Evolutionary conservation across 2,329 filamentous ascomycete species (phyloP).

Genomic region (Venturia aucupariae): DNA sequence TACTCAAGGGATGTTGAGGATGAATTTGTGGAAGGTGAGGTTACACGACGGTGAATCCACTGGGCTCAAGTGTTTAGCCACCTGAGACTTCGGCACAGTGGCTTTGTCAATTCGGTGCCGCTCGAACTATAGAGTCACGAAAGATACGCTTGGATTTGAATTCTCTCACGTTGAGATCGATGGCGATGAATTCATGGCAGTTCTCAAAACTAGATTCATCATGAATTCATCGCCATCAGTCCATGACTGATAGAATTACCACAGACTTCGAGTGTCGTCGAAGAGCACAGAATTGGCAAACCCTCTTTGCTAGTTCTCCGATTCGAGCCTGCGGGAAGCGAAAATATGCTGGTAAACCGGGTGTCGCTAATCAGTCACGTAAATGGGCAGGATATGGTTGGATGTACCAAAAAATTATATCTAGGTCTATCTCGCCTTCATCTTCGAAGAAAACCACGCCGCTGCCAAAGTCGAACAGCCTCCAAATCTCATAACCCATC

Average conservation of each 20-base stretch:
- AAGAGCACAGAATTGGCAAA: background rate
- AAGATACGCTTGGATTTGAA: too few relatives aligned
- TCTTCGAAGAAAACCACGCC: constrained; percentile 5
- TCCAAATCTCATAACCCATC: constrained; percentile 13
- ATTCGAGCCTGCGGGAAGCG: background rate
- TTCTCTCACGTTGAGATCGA: too few relatives aligned
- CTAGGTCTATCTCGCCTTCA: constrained; percentile 2
- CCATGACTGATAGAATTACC: too few relatives aligned
- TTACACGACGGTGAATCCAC: background rate
- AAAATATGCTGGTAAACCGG: background rate
- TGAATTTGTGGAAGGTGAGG: background rate
- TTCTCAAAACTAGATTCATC: too few relatives aligned
- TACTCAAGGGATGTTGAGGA: background rate
- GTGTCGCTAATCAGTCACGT: background rate
- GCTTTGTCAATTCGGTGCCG: too few relatives aligned
- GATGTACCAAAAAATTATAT: background rate
- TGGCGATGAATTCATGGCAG: too few relatives aligned
- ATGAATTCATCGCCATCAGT: too few relatives aligned
- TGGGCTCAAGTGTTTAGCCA: background rate
- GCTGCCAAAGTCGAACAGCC: constrained; percentile 6
- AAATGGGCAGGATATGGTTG: background rate
- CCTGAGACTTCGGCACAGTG: too few relatives aligned
- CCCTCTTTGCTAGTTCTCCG: too few relatives aligned
- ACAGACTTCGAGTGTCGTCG: background rate
- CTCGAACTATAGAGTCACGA: too few relatives aligned